phyloP scores from a whole-genome alignment of 805 yeast genomes.

The Candida schatavii region DNA sequence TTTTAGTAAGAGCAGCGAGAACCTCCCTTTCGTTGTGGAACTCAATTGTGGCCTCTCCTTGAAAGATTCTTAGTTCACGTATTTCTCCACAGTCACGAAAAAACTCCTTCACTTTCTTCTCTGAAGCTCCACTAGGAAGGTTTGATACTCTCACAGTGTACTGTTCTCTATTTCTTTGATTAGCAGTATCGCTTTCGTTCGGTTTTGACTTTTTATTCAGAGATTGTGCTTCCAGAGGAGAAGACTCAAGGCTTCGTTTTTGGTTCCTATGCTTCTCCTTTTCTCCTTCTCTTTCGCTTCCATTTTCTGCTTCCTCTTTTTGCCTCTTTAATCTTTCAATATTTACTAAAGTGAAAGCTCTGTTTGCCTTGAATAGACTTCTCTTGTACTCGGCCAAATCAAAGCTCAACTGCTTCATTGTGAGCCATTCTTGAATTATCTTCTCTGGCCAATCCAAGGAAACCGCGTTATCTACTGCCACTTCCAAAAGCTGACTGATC shows the following conservation, averaged over 20 bases:
- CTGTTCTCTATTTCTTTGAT: conserved; percentile 55
- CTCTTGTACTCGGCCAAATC: conserved; percentile 15
- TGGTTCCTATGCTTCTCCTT: too few species aligned
- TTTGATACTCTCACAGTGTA: conserved; percentile 53
- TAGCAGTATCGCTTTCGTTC: conserved; percentile 8
- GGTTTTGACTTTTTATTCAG: conserved; percentile 1
- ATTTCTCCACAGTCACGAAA: conserved; percentile 65
- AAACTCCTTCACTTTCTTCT: conserved; percentile 36
- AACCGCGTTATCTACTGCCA: conserved; percentile 25
- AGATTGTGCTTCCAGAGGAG: not conserved
- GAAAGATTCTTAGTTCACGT: conserved; percentile 25
- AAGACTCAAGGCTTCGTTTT: not conserved
- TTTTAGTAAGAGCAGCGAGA: conserved; percentile 59
- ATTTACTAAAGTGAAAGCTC: conserved; percentile 13
- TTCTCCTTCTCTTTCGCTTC: conserved; percentile 6
- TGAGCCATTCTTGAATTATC: conserved; percentile 42
- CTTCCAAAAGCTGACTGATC: conserved; percentile 25
- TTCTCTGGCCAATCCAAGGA: conserved; percentile 51
- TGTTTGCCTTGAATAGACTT: conserved; percentile 23
- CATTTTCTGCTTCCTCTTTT: conserved; percentile 3
- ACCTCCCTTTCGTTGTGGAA: conserved; percentile 47
- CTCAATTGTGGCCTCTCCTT: conserved; percentile 53
- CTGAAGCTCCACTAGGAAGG: conserved; percentile 40
- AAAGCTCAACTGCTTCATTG: conserved; percentile 36
- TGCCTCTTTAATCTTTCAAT: conserved; percentile 7